Base-by-base conservation (phyloP, 768 basidiomycete genomes). In the Ephemerocybe angulata region DNA sequence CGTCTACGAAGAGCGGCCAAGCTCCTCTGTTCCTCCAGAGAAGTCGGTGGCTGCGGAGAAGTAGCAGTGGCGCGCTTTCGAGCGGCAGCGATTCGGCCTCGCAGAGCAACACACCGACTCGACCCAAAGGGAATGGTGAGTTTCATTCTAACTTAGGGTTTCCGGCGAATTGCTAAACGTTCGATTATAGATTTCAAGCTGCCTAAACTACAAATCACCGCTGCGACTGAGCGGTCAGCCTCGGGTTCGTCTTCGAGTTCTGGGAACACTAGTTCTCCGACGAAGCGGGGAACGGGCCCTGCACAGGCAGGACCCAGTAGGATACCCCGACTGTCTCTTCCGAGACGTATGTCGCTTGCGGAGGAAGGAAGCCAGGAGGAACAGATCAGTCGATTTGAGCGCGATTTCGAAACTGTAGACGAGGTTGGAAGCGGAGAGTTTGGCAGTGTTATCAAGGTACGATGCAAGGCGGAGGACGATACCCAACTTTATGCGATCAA, bases 351-450 rank as follows among this genome's bases (percentile, higher is more conserved):
- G 21, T 66, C 62, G 54, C 60, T 71, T 35, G 67, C 69, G 15
- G 76, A 75, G 24, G 75, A 74, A 46, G 63, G 73, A 29, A 72
- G 72, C 52, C 65, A 68, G 49, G 78, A 84, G 46, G 80, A 81
- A 52, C 77, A 79, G 52, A 71, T 77, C 8, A 84, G 87, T 19
- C 80, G 81, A 48, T 93, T 96, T 57, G 88, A 90, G 65, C 83
- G 80, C 57, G 85, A 91, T 41, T 98, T 94, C 65, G 75, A 83
- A 8, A 84, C 90, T 62, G 72, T 93, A 38, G 88, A 89, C 54
- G 83, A 86, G 63, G 76, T 98, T 11, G 96, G 96, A 4, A 87
- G 86, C 50, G 96, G 96, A 13, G 92, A 93, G 66, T 98, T 98
- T 70, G 94, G 94, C 24, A 88, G 88, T 63, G 96, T 93, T 19